phyloP scores from a whole-genome alignment of 306 rosid species.

The Myrica gale region DNA sequence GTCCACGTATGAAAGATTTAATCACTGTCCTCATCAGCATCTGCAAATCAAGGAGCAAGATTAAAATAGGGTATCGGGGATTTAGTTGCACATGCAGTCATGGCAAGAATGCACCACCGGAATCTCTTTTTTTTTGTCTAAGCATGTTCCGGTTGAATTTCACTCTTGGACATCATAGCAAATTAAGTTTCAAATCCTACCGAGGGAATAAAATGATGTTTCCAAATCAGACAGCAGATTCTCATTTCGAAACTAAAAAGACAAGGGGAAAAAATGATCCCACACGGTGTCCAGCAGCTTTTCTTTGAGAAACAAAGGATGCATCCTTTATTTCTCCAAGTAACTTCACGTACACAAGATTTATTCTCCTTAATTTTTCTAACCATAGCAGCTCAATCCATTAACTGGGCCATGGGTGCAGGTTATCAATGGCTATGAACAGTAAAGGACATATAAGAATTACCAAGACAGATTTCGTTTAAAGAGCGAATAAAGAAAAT shows the following conservation, averaged over 20 bases:
- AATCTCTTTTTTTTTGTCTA: too few species aligned
- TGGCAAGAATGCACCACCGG: too few species aligned
- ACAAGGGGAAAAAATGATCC: neutral
- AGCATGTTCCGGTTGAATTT: too few species aligned
- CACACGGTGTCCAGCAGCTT: neutral
- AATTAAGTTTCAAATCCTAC: neutral
- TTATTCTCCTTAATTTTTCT: neutral
- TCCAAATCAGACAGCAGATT: neutral
- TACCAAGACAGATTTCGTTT: neutral
- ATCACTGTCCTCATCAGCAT: conserved; percentile 64
- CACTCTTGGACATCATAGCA: neutral
- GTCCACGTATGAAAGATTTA: conserved; percentile 22
- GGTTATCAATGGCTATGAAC: neutral
- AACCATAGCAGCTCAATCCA: neutral
- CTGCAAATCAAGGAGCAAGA: conserved; percentile 39
- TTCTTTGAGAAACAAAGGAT: neutral
- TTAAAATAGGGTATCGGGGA: neutral
- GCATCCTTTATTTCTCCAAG: conserved; percentile 25
- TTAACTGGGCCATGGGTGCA: neutral
- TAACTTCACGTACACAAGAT: neutral
- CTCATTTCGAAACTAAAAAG: neutral
- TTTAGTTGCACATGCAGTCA: too few species aligned
- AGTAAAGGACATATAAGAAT: conserved; percentile 3
- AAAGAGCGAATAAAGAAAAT: neutral
- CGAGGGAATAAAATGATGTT: too few species aligned